These are phyloP conservation scores for Leptodermis oblonga DNA, from an alignment of 257 asterid genomes.

Conservation along the genomic window DNA sequence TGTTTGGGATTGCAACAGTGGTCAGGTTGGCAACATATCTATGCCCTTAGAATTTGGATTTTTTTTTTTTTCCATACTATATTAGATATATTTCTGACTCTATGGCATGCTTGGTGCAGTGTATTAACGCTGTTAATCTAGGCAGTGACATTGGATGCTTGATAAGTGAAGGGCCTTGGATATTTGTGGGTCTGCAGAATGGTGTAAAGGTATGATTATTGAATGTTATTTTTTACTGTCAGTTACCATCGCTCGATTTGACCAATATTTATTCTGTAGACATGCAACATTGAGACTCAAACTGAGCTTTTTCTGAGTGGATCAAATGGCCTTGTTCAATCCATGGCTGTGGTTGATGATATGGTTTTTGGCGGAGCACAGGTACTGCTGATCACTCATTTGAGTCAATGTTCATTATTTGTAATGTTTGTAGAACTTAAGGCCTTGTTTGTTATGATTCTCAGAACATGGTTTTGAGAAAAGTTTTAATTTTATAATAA, in stretches of 20 bases:
- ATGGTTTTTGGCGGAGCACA: slow-evolving; percentile 57
- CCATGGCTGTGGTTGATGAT: slow-evolving; percentile 34
- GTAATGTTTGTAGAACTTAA: too few species aligned
- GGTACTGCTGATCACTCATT: slow-evolving; percentile 25
- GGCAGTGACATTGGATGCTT: slow-evolving; percentile 41
- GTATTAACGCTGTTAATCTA: slow-evolving; percentile 21
- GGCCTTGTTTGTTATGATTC: too few species aligned
- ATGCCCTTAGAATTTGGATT: neutral
- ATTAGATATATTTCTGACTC: neutral
- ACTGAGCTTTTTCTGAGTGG: slow-evolving; percentile 33
- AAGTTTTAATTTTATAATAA: too few species aligned
- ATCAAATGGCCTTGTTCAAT: slow-evolving; percentile 47
- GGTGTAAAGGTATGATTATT: slow-evolving; percentile 36
- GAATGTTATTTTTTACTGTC: neutral
- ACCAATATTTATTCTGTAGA: slow-evolving; percentile 25
- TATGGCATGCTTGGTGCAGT: neutral
- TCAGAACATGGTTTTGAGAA: too few species aligned
- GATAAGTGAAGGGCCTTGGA: slow-evolving; percentile 52
- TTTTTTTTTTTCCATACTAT: neutral
- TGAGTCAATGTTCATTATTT: neutral
- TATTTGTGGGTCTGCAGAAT: slow-evolving; percentile 49
- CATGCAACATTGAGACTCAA: slow-evolving; percentile 41
- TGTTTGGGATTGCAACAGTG: slow-evolving; percentile 7
- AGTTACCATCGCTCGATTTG: neutral
- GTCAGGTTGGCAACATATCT: neutral